Evolutionary conservation across 2,329 filamentous ascomycete genomes (phyloP).

Genomic region (Iodosphaeria phyllophila): DNA sequence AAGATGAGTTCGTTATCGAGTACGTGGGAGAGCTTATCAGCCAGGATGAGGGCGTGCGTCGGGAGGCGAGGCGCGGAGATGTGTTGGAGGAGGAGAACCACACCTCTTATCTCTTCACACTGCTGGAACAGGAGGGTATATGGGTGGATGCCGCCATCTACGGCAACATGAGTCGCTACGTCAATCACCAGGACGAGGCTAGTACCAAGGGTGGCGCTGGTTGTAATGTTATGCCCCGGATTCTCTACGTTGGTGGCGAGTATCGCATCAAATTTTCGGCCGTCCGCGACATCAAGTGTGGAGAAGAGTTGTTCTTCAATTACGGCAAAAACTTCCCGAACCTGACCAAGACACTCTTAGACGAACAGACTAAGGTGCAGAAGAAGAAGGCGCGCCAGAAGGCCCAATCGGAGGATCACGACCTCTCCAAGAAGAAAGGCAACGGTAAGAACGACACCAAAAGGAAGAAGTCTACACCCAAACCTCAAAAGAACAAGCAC

Average conservation of each 20-base stretch:
- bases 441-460: no score
- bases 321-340: slow-evolving; percentile 56
- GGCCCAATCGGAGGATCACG: slow-evolving; percentile 5
- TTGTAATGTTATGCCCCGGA: slow-evolving; percentile 44
- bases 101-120: slow-evolving; percentile 45
- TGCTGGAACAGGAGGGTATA: slow-evolving; percentile 39
- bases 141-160: slow-evolving; percentile 60
- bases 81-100: slow-evolving; percentile 43
- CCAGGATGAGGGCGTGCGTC: slow-evolving; percentile 47
- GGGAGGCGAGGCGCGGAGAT: slow-evolving; percentile 40
- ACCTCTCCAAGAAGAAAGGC: slow-evolving; percentile 11
- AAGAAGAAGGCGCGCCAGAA: slow-evolving; percentile 8
- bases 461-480: no score
- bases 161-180: slow-evolving; percentile 67
- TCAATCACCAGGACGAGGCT: slow-evolving; percentile 51
- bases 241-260: slow-evolving; percentile 56
- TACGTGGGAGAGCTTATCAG: slow-evolving; percentile 66
- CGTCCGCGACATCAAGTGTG: slow-evolving; percentile 43
- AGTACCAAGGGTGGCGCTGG: slow-evolving; percentile 28
- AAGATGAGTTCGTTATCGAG: slow-evolving; percentile 61
- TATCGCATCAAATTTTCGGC: slow-evolving; percentile 62
- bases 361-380: slow-evolving; percentile 19
- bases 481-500: slow-evolving; percentile 14
- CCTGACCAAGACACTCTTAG: slow-evolving; percentile 31
- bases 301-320: slow-evolving; percentile 68